phyloP scores from a whole-genome alignment of 257 asterid genomes.

The Jaltomata sinuosa region DNA sequence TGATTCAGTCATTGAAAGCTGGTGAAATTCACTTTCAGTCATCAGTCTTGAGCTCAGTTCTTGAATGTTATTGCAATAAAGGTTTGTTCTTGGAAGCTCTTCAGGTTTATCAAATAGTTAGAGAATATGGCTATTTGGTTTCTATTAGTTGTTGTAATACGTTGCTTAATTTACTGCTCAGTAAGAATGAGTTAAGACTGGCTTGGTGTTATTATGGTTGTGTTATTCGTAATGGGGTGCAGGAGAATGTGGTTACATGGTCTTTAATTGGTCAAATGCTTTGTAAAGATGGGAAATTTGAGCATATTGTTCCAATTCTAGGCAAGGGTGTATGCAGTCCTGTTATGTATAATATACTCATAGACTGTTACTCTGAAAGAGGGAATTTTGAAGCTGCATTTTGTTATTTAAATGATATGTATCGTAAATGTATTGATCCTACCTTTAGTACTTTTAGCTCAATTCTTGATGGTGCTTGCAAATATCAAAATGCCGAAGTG shows the following conservation, averaged over 20 bases:
- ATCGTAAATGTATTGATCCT: slow-evolving; percentile 27
- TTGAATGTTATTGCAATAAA: slow-evolving; percentile 46
- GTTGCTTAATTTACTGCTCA: slow-evolving; percentile 39
- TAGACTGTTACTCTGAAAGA: slow-evolving; percentile 43
- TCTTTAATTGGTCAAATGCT: slow-evolving; percentile 38
- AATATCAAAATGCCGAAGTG: slow-evolving; percentile 25
- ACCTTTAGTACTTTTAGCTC: slow-evolving; percentile 43
- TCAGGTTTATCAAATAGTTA: slow-evolving; percentile 34
- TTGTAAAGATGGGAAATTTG: slow-evolving; percentile 43
- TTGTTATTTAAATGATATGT: slow-evolving; percentile 30
- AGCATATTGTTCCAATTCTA: slow-evolving; percentile 34
- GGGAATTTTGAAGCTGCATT: slow-evolving; percentile 63
- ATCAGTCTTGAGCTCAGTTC: slow-evolving; percentile 28
- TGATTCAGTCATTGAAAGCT: slow-evolving; percentile 25
- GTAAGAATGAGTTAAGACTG: slow-evolving; percentile 34
- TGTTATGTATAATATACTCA: slow-evolving; percentile 38
- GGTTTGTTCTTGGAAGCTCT: slow-evolving; percentile 33
- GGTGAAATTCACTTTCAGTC: slow-evolving; percentile 16
- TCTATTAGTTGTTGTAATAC: slow-evolving; percentile 29
- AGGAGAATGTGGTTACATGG: slow-evolving; percentile 44
- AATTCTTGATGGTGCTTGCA: slow-evolving; percentile 76
- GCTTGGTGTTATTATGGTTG: slow-evolving; percentile 68
- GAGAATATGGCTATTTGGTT: slow-evolving; percentile 24
- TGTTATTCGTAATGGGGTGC: slow-evolving; percentile 38
- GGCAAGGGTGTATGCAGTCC: slow-evolving; percentile 31